These are phyloP conservation scores for Drosera capensis DNA, from an alignment of 148 eudicot species.

Conservation along the genomic window DNA sequence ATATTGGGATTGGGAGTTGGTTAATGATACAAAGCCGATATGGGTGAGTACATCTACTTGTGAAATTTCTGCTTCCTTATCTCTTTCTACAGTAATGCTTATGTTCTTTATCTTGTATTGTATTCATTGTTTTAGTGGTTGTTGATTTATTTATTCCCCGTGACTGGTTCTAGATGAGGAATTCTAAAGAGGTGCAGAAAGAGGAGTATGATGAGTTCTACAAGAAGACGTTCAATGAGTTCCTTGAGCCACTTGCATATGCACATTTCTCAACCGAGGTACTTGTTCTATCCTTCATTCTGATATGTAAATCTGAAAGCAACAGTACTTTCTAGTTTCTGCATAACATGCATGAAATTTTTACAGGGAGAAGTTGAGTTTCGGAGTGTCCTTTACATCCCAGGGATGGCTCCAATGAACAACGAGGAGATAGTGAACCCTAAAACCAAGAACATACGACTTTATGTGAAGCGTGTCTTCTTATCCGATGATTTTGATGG, in stretches of 20 bases:
- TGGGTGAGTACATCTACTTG: constrained; percentile 44
- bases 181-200: constrained; percentile 71
- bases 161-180: constrained; percentile 59
- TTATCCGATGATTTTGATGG: constrained; percentile 99
- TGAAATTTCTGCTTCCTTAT: neutral
- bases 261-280: constrained; percentile 98
- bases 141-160: neutral
- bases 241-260: constrained; percentile 76
- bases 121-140: neutral
- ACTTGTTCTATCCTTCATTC: constrained; percentile 5
- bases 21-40: constrained; percentile 93
- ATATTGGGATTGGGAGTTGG: constrained; percentile 97
- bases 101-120: neutral
- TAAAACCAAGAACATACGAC: constrained; percentile 77
- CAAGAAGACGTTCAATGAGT: constrained; percentile 90
- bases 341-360: constrained; percentile 2
- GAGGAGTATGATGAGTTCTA: constrained; percentile 85
- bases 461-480: constrained; percentile 85
- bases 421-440: constrained; percentile 66
- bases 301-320: neutral
- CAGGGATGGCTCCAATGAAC: constrained; percentile 80
- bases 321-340: neutral
- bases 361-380: constrained; percentile 97
- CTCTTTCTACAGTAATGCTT: neutral
- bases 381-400: constrained; percentile 80